Conservation (phyloP, 2,329 filamentous ascomycete genomes). For the Didymella sp. region DNA sequence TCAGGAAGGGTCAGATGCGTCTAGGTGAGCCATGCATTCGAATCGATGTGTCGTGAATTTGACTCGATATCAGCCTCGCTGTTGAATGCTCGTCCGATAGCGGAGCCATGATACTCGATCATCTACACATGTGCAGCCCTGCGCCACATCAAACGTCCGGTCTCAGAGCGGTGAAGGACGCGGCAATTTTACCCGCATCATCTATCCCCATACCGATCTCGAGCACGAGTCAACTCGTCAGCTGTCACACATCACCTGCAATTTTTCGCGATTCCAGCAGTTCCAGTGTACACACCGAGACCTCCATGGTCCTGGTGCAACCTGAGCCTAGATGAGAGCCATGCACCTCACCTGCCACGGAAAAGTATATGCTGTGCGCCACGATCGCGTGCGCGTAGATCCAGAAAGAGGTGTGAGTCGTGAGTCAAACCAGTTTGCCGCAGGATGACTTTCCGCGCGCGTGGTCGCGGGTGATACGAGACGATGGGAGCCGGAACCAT, state of each 20-base stretch:
- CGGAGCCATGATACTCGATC: neutral
- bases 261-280: neutral
- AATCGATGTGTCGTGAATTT: neutral
- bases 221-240: slow-evolving; percentile 9
- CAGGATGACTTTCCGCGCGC: slow-evolving; percentile 2
- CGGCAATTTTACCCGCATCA: neutral
- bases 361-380: neutral
- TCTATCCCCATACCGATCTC: neutral
- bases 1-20: neutral
- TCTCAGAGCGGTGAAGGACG: neutral
- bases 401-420: neutral
- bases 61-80: neutral
- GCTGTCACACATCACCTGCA: slow-evolving; percentile 1
- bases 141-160: neutral
- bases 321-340: neutral
- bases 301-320: neutral
- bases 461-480: neutral
- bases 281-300: neutral
- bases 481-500: neutral
- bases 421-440: neutral
- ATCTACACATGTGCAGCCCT: neutral
- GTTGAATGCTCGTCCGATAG: neutral
- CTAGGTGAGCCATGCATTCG: neutral
- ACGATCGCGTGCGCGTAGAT: neutral
- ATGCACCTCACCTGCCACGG: neutral